Base-by-base conservation (phyloP, 2,329 filamentous ascomycete species). In the Colletotrichum gigasporum region DNA sequence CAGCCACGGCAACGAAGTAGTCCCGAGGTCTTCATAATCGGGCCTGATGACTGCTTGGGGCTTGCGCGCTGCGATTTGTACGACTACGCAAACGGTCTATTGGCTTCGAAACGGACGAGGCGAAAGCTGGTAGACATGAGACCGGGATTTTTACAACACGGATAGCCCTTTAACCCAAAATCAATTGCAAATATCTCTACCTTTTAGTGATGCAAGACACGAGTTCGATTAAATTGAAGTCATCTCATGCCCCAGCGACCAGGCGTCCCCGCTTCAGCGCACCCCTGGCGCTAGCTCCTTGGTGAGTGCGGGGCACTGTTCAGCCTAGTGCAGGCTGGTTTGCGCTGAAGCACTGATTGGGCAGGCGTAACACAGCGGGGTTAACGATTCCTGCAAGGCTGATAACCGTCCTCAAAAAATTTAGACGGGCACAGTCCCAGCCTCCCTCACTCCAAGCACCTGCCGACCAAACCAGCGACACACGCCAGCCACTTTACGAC, bases 371-470 rank as follows among this genome's bases (percentile, higher is more conserved):
- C 10, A 24, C 47, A 42, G 63, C 53, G 65, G 65, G 65, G 65
- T 63, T 47, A 24, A 20, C 22, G 41, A 47, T 39, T 45, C 39
- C 66, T 67, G 66, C 66, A 66, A 67, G 66, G 66, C 66, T 67
- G 66, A 67, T 54, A 51, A 26, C 35, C 28, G 51, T 53, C 54
- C 55, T 54, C 35, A 66, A 59, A 67, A 67, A 66, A 64, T 48
- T 63, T 57, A 52, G 61, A 52, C 30, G 62, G 47, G 30, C 30
- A 34, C 20, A 14, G 24, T 12, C 16, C n/a, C 11, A 8, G 45
- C 14, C 42, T 37, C 22, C 18, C 16, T 51, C 32, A 20, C 41
- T 42, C 14, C 7, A 24, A 55, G 16, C 42, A 54, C 32, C 16
- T 42, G 42, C 10, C 32, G 42, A 62, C 57, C 20, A 16, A 20